Conservation (phyloP, 768 basidiomycete species). For the button mushroom (Agaricus bisporus) region DNA sequence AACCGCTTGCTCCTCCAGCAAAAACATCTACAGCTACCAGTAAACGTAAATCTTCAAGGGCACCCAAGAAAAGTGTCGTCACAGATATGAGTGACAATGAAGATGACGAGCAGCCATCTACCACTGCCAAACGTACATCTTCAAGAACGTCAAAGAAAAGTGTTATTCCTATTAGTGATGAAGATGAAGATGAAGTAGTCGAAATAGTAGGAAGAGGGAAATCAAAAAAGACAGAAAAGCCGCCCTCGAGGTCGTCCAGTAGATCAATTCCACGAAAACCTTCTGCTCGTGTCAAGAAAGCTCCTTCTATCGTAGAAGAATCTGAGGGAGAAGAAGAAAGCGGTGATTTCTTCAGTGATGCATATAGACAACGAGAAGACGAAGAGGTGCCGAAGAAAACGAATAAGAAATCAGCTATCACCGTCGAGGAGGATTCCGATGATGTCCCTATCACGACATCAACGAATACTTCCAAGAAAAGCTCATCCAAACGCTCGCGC, state of each 20-base stretch:
- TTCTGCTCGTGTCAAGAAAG: background rate
- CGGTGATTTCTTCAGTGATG: background rate
- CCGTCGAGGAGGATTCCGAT: background rate
- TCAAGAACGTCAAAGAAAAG: background rate
- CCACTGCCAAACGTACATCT: background rate
- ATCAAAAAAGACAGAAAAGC: background rate
- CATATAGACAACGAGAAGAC: background rate
- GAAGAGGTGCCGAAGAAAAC: background rate
- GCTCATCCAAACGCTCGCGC: background rate
- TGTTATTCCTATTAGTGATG: background rate
- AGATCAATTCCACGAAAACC: background rate
- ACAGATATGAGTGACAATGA: background rate
- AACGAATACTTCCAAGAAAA: background rate
- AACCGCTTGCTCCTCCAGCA: constrained; percentile 20
- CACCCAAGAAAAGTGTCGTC: background rate
- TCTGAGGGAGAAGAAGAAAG: background rate
- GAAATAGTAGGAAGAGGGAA: background rate
- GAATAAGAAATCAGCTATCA: background rate
- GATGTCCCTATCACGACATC: background rate
- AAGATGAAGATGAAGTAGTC: background rate
- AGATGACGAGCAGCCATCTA: background rate
- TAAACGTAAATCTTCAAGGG: background rate
- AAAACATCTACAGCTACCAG: constrained; percentile 3
- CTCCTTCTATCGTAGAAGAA: background rate
- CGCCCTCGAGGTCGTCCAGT: background rate